Percentiles rank a stretch among this genome's conserved stretches.
Evolutionary conservation across 2,329 filamentous ascomycete genomes (phyloP).

Genomic region (Xylariaceae sp.): DNA sequence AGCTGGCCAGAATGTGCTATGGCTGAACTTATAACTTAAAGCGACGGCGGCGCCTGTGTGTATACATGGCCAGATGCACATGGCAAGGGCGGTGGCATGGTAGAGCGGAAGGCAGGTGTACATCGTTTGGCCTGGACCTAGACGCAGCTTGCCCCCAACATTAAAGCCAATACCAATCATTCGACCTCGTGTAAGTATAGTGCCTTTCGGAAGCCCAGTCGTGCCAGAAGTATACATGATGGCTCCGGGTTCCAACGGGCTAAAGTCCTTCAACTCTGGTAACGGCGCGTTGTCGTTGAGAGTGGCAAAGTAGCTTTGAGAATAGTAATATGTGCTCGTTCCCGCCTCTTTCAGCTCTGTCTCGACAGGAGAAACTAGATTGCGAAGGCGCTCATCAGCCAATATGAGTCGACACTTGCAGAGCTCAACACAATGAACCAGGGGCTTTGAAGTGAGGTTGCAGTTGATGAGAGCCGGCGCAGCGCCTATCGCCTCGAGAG

Average conservation of each 20-base stretch:
- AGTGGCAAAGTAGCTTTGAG: slow-evolving; percentile 41
- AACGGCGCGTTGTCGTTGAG: slow-evolving; percentile 45
- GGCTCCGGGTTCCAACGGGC: slow-evolving; percentile 49
- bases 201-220: slow-evolving; percentile 71
- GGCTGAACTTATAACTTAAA: slow-evolving; percentile 64
- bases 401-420: slow-evolving; percentile 52
- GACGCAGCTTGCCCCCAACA: slow-evolving; percentile 14
- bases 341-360: slow-evolving; percentile 50
- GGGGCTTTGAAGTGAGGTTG: slow-evolving; percentile 57
- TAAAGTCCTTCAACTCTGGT: slow-evolving; percentile 43
- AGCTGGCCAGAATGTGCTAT: slow-evolving; percentile 67
- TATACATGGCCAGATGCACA: slow-evolving; percentile 49
- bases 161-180: slow-evolving; percentile 17
- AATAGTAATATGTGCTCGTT: slow-evolving; percentile 53
- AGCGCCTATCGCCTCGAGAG: slow-evolving; percentile 60
- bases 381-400: slow-evolving; percentile 52
- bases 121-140: slow-evolving; percentile 51
- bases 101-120: slow-evolving; percentile 74
- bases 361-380: slow-evolving; percentile 53
- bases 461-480: slow-evolving; percentile 67
- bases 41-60: slow-evolving; percentile 48
- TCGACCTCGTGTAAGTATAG: slow-evolving; percentile 50
- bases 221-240: slow-evolving; percentile 74
- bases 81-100: slow-evolving; percentile 66
- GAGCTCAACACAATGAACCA: slow-evolving; percentile 62